phyloP scores from a whole-genome alignment of 208 protist species.

The Trypanosoma lewisi region DNA sequence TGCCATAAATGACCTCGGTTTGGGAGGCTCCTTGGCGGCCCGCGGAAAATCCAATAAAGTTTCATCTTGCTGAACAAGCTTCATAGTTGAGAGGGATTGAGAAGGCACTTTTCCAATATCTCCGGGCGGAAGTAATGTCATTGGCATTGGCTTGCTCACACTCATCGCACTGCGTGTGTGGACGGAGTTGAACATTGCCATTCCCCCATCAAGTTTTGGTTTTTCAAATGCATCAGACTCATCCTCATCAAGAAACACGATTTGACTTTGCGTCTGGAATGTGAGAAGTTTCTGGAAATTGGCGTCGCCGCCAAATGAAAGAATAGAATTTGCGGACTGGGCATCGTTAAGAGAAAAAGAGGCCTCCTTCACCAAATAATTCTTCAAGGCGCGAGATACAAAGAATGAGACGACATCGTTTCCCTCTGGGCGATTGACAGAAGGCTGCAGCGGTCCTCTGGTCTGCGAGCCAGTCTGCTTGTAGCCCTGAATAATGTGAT shows the following conservation, averaged over 20 bases:
- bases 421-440: background rate
- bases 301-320: background rate
- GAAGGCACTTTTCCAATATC: background rate
- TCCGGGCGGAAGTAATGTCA: background rate
- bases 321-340: background rate
- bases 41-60: too few relatives aligned
- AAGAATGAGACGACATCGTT: slow-evolving; percentile 3
- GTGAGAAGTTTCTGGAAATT: slow-evolving; percentile 11
- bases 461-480: background rate
- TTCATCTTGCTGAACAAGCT: too few relatives aligned
- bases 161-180: background rate
- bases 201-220: background rate
- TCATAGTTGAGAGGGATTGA: background rate
- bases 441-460: background rate
- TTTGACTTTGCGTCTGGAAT: slow-evolving; percentile 11
- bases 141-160: slow-evolving; percentile 11
- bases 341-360: slow-evolving; percentile 8
- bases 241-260: background rate
- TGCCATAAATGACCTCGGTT: too few relatives aligned
- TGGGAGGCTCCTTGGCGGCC: too few relatives aligned
- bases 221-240: background rate
- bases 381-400: slow-evolving; percentile 13
- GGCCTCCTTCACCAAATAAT: slow-evolving; percentile 15
- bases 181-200: slow-evolving; percentile 5
- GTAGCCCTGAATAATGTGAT: slow-evolving; percentile 12